phyloP scores from a whole-genome alignment of 352 stramenopile genomes.

The Peronospora destructor region DNA sequence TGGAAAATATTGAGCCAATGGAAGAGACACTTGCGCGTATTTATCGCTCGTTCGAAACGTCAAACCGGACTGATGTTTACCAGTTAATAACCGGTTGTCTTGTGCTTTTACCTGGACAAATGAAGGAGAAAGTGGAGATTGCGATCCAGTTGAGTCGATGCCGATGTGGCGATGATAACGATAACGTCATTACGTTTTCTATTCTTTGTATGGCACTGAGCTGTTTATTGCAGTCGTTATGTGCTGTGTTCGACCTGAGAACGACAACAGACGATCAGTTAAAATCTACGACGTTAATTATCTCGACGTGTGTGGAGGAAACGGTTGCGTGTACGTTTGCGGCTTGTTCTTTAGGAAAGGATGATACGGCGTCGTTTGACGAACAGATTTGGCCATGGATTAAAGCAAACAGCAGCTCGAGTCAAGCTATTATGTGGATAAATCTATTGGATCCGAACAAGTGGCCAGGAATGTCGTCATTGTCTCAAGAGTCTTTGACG shows the following conservation, averaged over 20 bases:
- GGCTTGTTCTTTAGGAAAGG: constrained; percentile 34
- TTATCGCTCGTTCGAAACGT: constrained; percentile 53
- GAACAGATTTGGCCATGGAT: constrained; percentile 59
- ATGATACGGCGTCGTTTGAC: constrained; percentile 30
- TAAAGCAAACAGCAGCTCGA: constrained; percentile 32
- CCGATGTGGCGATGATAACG: constrained; percentile 28
- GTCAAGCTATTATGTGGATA: constrained; percentile 54
- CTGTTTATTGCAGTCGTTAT: constrained; percentile 49
- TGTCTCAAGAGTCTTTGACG: constrained; percentile 15
- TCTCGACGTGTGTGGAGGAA: constrained; percentile 50
- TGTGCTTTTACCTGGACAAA: constrained; percentile 41
- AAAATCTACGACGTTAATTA: constrained; percentile 47
- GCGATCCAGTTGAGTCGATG: constrained; percentile 52
- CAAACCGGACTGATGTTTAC: constrained; percentile 51
- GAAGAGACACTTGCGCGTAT: constrained; percentile 62
- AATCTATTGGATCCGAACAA: constrained; percentile 64
- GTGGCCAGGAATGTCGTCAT: constrained; percentile 39
- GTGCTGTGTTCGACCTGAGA: constrained; percentile 57
- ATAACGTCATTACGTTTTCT: constrained; percentile 33
- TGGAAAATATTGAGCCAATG: constrained; percentile 44
- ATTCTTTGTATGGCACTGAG: constrained; percentile 36
- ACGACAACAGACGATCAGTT: constrained; percentile 43
- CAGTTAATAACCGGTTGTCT: constrained; percentile 55
- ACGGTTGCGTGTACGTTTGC: constrained; percentile 44
- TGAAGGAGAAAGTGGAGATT: constrained; percentile 48